Evolutionary conservation across 345 rosid species (phyloP).

Genomic region (Trapa bicornis): DNA sequence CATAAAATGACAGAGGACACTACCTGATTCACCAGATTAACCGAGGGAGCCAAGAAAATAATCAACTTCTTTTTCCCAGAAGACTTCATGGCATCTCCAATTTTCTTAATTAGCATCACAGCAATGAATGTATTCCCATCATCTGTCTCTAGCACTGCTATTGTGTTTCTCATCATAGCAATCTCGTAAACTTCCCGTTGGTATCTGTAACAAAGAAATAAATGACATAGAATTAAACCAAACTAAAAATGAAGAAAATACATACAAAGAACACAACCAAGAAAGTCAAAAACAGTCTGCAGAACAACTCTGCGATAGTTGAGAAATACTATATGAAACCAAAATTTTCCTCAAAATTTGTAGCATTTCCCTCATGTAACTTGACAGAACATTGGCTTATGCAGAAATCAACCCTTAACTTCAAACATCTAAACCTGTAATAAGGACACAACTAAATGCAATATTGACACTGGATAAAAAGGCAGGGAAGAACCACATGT

Average conservation of each 20-base stretch:
- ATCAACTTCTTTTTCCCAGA: constrained; percentile 32
- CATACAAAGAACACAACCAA: background rate
- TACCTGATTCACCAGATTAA: constrained; percentile 71
- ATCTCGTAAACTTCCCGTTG: constrained; percentile 50
- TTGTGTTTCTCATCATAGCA: constrained; percentile 55
- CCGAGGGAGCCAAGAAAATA: constrained; percentile 73
- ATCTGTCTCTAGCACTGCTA: constrained; percentile 64
- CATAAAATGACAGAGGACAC: background rate
- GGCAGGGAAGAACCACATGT: background rate
- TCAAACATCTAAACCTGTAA: background rate
- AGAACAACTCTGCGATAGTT: background rate
- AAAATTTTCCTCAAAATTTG: constrained; percentile 1
- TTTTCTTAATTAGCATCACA: constrained; percentile 46
- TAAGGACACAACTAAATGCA: background rate
- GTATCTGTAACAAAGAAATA: constrained; percentile 25
- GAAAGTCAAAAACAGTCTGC: too few relatives aligned
- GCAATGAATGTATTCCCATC: constrained; percentile 58
- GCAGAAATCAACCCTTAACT: background rate
- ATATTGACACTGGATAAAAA: background rate
- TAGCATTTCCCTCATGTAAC: background rate
- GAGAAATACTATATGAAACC: too few relatives aligned
- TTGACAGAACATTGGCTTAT: background rate
- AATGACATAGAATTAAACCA: constrained; percentile 2
- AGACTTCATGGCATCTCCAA: constrained; percentile 24
- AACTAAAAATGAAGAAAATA: background rate